phyloP scores from a whole-genome alignment of 2,329 filamentous ascomycete species.

The Fusarium odoratissimum region DNA sequence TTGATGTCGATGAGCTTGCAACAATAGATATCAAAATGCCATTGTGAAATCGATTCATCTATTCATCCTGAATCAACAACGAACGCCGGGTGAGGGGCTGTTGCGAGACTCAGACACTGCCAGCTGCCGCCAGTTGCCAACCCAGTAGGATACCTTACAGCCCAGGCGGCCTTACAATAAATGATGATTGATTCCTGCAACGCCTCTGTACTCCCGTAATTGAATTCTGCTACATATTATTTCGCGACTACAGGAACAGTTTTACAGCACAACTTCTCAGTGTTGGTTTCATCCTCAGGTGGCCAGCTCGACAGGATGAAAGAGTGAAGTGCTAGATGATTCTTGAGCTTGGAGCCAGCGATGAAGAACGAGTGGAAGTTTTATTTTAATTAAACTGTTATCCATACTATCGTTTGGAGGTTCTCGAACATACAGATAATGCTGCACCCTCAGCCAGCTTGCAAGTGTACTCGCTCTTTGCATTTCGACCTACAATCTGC shows the following conservation, averaged over 20 bases:
- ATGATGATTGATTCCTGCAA: background rate
- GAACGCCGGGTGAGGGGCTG: background rate
- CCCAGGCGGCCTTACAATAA: background rate
- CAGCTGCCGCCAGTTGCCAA: slow-evolving; percentile 19
- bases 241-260: too few relatives aligned
- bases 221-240: background rate
- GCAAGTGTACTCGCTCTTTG: background rate
- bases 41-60: background rate
- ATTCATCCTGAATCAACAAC: slow-evolving; percentile 5
- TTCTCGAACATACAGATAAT: background rate
- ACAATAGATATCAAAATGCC: background rate
- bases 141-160: background rate
- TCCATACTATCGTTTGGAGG: background rate
- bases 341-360: background rate
- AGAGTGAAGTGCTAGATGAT: background rate
- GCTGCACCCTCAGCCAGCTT: background rate
- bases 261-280: background rate
- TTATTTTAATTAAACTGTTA: background rate
- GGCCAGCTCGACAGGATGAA: background rate
- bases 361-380: background rate
- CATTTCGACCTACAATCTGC: background rate
- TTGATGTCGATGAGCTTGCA: background rate
- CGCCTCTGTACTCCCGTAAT: background rate
- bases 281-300: background rate
- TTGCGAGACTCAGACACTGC: background rate